A percentile compares a stretch with the other conserved stretches of the same genome.
Evolutionary conservation across 306 rosid genomes (phyloP).

Genomic region (Carpinus fangiana): DNA sequence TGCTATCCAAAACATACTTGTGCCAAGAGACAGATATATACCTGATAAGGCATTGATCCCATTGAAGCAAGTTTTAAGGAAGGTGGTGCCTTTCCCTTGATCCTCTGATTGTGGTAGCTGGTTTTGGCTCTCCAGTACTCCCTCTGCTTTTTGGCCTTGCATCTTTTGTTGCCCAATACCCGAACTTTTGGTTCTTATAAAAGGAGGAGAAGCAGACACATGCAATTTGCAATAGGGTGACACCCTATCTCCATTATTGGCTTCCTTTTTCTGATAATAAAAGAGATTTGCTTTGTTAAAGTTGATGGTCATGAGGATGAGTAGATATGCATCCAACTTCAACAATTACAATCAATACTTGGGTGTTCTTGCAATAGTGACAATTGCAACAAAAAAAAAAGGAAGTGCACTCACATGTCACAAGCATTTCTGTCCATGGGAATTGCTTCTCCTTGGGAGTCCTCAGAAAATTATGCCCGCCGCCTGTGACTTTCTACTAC

Average conservation of each 20-base stretch:
- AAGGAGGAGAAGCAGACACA: background rate
- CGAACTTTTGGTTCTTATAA: background rate
- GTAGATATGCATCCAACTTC: background rate
- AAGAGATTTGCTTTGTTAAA: background rate
- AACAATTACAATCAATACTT: background rate
- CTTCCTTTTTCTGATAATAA: background rate
- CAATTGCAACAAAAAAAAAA: background rate
- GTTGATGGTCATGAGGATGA: background rate
- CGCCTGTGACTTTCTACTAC: too few relatives aligned
- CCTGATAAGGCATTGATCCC: constrained; percentile 73
- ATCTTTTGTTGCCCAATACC: background rate
- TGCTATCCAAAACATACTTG: background rate
- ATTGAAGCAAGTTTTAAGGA: constrained; percentile 65
- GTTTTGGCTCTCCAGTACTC: constrained; percentile 52
- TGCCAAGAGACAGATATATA: constrained; percentile 4
- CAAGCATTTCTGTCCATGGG: background rate
- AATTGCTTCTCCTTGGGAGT: background rate
- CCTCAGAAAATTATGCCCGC: background rate
- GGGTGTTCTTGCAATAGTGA: background rate
- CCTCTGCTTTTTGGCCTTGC: constrained; percentile 3
- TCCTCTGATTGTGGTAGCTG: constrained; percentile 34
- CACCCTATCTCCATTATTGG: background rate
- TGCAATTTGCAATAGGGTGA: background rate
- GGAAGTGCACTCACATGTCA: constrained; percentile 2
- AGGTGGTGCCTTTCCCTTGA: constrained; percentile 49